Evolutionary conservation across 805 yeast species (phyloP), one percentile per base, ranked within the genome.

Genomic region (Ogataea naganishii): DNA sequence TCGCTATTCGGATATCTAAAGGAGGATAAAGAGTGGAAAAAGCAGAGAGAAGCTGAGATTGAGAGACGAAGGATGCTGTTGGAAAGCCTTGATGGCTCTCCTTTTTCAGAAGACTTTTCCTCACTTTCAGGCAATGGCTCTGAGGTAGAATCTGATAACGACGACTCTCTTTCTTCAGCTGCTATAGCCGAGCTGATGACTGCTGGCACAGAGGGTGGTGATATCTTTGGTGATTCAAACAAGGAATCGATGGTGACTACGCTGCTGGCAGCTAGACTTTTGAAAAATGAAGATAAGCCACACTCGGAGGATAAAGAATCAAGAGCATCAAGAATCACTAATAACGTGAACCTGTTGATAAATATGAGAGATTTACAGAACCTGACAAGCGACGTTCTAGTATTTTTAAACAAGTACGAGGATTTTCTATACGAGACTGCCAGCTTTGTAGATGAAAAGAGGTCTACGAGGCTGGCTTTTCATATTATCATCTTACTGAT

Each of bases 341-440:
- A 34, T 15, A 41, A 66, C 37, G 49, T 65, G 38, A 56, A 62
- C n/a, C 45, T 71, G 19, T 39, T 71, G 36, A 64, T 75, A 35
- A 82, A 79, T 41, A 64, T 83, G 75, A 64, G 82, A 34, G 89
- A 82, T 45, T 58, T 82, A 17, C 94, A 84, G 49, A 72, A 74
- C 37, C 52, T 74, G 20, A 70, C 83, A 12, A 60, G 78, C 0
- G 70, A 69, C 31, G 34, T 78, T 6, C 61, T 82, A 16, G 54
- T 60, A 11, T 46, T 63, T 0, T 55, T 72, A 30, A 75, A 76
- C 14, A 51, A 57, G 12, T 51, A 69, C 6, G 85, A 81, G 34
- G 56, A 56, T 20, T 65, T 75, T 32, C 59, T 75, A 42, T 67
- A 62, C 41, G 80, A 77, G 9, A 64, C 78, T 5, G 80, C 80